Percentiles rank a stretch among this genome's conserved stretches.
phyloP scores from a whole-genome alignment of 2,329 filamentous ascomycete species.

The Ophiobolus disseminans region DNA sequence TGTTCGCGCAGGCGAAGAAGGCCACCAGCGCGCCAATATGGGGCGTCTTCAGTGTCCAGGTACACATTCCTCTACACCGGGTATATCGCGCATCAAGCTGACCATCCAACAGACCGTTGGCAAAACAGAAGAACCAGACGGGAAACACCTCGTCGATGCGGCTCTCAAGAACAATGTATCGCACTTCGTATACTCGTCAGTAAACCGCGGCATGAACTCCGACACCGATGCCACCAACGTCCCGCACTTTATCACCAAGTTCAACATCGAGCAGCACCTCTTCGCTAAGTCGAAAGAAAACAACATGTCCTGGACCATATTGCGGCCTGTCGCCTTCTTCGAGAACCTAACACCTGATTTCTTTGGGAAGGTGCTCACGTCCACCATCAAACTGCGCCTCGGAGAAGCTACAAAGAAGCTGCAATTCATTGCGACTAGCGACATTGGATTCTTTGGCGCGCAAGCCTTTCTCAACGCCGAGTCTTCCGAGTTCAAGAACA shows the following conservation, averaged over 20 bases:
- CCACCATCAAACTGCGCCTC: constrained; percentile 36
- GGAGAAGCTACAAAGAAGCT: constrained; percentile 33
- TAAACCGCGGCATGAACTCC: constrained; percentile 50
- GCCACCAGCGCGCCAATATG: constrained; percentile 36
- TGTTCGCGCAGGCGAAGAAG: constrained; percentile 58
- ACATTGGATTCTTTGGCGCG: constrained; percentile 59
- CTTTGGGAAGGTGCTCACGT: constrained; percentile 55
- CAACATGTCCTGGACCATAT: constrained; percentile 64
- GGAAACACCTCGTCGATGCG: constrained; percentile 47
- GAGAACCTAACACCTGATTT: constrained; percentile 61
- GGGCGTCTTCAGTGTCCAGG: constrained; percentile 45
- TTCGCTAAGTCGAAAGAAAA: constrained; percentile 45
- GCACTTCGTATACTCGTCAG: constrained; percentile 49
- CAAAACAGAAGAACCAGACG: constrained; percentile 44
- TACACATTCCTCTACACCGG: not conserved
- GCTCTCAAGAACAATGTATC: constrained; percentile 39
- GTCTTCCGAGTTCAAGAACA: constrained; percentile 50
- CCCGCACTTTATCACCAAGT: constrained; percentile 68
- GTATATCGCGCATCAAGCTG: not conserved
- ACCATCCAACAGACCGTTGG: constrained; percentile 17
- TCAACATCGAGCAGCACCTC: constrained; percentile 67
- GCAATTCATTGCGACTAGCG: constrained; percentile 43
- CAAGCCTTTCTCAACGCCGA: constrained; percentile 51
- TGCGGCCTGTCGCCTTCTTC: constrained; percentile 67
- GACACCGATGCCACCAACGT: constrained; percentile 61